Conservation (phyloP, 768 basidiomycete species). For the Macrolepiota fuliginosa region DNA sequence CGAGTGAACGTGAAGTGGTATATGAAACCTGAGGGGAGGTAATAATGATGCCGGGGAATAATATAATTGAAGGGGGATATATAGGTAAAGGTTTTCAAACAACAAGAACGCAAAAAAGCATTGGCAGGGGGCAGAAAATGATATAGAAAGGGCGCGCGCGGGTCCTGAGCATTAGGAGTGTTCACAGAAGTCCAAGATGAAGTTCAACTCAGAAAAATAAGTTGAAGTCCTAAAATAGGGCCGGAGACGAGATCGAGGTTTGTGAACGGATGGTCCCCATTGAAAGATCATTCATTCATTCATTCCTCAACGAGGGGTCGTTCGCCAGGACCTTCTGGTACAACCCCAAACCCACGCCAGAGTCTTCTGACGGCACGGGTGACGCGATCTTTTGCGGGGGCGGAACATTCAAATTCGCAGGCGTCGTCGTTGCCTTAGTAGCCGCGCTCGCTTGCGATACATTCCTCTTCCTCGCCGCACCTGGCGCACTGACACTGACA, state of each 20-base stretch:
- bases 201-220: no score
- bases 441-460: slow-evolving; percentile 71
- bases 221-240: no score
- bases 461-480: slow-evolving; percentile 65
- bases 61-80: slow-evolving; percentile 21
- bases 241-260: no score
- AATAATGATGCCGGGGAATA: slow-evolving; percentile 16
- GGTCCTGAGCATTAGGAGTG: slow-evolving; percentile 28
- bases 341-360: slow-evolving; percentile 64
- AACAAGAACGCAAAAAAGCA: slow-evolving; percentile 15
- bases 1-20: slow-evolving; percentile 20
- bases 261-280: no score
- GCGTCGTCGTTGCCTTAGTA: slow-evolving; percentile 36
- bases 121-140: not conserved
- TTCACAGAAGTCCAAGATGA: no score
- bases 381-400: slow-evolving; percentile 49
- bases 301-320: slow-evolving; percentile 59
- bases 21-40: slow-evolving; percentile 19
- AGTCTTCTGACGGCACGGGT: slow-evolving; percentile 78
- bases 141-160: slow-evolving; percentile 17
- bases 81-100: slow-evolving; percentile 16
- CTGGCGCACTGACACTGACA: slow-evolving; percentile 30
- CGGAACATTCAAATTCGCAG: slow-evolving; percentile 26
- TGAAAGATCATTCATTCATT: slow-evolving; percentile 5
- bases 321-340: slow-evolving; percentile 80